Base-by-base conservation (phyloP, 768 basidiomycete genomes). In the Hygrocybe coccinea region DNA sequence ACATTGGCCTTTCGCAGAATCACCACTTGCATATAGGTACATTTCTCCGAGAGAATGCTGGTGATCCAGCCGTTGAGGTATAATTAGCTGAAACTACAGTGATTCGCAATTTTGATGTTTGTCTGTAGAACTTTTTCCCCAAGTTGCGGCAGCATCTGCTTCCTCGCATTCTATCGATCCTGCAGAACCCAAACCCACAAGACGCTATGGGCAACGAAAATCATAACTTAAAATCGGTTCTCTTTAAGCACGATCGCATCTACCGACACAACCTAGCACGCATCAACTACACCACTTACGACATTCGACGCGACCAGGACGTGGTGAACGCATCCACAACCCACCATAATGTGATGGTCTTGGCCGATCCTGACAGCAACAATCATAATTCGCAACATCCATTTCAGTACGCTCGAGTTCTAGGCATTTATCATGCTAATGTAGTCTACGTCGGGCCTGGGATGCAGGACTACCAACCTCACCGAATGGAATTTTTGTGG, bases 201-300 rank as follows among this genome's bases (percentile, higher is more conserved):
- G 29, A 50, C 7, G 33, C 56, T 14, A 37, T 53, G 7, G 64
- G 60, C 29, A 54, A 56, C 22, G 47, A n/a, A 19, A 22, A 46
- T 22, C 15, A 37, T 2, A 46, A 56, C 1, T 56, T 59, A 0
- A 48, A 43, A 0, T 59, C 66, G 2, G 9, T 44, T 11, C 45
- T 69, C 35, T 21, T 45, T 2, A 67, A 67, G 55, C n/a, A 64
- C 1, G 56, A 69, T 59, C 56, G 33, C 38, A 58, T 71, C 19
- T 76, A 64, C 38, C 33, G 9, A 8, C 71, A 75, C 59, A 71
- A 70, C 36, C 48, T 59, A 0, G 11, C 76, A 0, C 65, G 65
- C 0, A 43, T 78, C 45, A 75, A 76, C 60, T 76, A 75, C 55
- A 76, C 73, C 0, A 74, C 71, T 0, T 78, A 78, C 53, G 71